Base-by-base conservation (phyloP, 371 early-diverging fungal species). In the Modicella reniformis region DNA sequence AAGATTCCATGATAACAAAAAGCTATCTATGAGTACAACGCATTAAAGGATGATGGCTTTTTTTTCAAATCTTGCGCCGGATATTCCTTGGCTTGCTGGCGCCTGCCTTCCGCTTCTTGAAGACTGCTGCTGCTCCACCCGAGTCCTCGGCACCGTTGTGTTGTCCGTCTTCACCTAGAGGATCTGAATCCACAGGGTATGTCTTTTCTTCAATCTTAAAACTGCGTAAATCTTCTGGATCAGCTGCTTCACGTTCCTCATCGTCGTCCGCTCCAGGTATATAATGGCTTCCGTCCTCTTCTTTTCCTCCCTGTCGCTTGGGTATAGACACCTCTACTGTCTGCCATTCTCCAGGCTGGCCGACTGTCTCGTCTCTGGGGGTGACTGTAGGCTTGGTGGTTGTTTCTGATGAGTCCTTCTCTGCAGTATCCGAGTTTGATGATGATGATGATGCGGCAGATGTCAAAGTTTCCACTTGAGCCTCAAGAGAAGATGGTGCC, bases 141-240 rank as follows among this genome's bases (percentile, higher is more conserved):
- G 56, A 19, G 8, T 26, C 19, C n/a, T 59, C 65, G 0, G 34
- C 67, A 12, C 44, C 44, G 19, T 44, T 44, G 17, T 44, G 17
- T 17, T 57, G 63, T 1, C 32, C 62, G 19, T 74, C 54, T 6
- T 40, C 65, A 3, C 52, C 55, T 28, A 40, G 75, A 2, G 75
- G 56, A 17, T 74, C 69, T 13, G 63, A 47, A 5, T 72, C 70
- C n/a, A 62, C 51, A 5, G 79, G 79, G 44, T 75, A 84, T 40
- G 87, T 84, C 53, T 88, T 88, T 61, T 88, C 90, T 28, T 79
- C 82, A 19, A 89, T 80, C 66, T 85, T 87, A 62, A 87, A 87
- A 40, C 73, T 69, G 15, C 80, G 67, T 61, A 87, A 59, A 44
- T 88, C 85, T 32, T 86, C 85, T 49, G 85, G 81, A 44, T 85